Evolutionary conservation across 305 asterid genomes (phyloP).

Genomic region (Rubia balearica): DNA sequence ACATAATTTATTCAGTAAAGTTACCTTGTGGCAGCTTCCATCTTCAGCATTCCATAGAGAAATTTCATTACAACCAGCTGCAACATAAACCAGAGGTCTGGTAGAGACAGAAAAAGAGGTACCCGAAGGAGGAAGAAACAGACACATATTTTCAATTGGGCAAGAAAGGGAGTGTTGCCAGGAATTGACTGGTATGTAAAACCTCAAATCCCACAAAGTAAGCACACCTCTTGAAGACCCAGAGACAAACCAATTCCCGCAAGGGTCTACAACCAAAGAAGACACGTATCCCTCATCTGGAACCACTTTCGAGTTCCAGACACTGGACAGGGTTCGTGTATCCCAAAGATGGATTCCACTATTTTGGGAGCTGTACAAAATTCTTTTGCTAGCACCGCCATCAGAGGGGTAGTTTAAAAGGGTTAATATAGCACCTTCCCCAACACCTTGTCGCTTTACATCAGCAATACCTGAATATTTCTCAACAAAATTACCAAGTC

Average conservation of each 20-base stretch:
- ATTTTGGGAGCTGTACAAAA: slow-evolving; percentile 78
- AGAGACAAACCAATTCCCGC: slow-evolving; percentile 98
- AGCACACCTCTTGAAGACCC: slow-evolving; percentile 98
- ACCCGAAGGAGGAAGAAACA: slow-evolving; percentile 80
- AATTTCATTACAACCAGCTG: slow-evolving; percentile 95
- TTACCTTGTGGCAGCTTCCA: slow-evolving; percentile 98
- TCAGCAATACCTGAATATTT: slow-evolving; percentile 93
- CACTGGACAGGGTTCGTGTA: slow-evolving; percentile 59
- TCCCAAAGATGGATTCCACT: slow-evolving; percentile 96
- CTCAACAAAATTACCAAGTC: slow-evolving; percentile 89
- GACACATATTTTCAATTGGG: slow-evolving; percentile 89
- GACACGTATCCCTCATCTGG: slow-evolving; percentile 89
- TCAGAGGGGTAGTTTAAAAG: slow-evolving; percentile 82
- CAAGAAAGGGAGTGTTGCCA: slow-evolving; percentile 86
- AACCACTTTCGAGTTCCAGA: slow-evolving; percentile 72
- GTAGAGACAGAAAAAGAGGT: slow-evolving; percentile 74
- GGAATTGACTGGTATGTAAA: slow-evolving; percentile 88
- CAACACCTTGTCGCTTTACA: slow-evolving; percentile 53
- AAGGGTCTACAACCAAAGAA: slow-evolving; percentile 84
- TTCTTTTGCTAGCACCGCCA: slow-evolving; percentile 55
- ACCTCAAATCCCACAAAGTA: slow-evolving; percentile 97
- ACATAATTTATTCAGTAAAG: slow-evolving; percentile 13
- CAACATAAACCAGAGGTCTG: slow-evolving; percentile 93
- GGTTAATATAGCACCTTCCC: slow-evolving; percentile 82
- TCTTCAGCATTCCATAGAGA: slow-evolving; percentile 99